Base-by-base conservation (phyloP, 1,284 basidiomycete species). In the Ustilago lituana region DNA sequence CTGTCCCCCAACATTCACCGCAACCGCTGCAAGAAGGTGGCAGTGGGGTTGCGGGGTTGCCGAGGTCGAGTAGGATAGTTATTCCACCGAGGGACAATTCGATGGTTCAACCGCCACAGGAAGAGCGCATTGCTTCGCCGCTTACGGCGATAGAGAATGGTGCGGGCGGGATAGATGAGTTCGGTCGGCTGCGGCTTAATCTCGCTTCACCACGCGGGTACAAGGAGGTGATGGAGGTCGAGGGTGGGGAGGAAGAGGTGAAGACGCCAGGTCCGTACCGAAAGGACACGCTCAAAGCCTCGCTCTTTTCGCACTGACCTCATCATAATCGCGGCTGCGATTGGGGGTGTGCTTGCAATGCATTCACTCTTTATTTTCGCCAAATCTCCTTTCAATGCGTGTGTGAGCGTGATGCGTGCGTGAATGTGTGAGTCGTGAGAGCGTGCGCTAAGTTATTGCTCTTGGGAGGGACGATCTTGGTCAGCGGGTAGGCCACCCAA, bases 71-170 rank as follows among this genome's bases (percentile, higher is more conserved):
- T 24, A 38, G 60, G 9, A 60, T 63, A 56, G 39, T 63, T 12
- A 69, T 69, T 12, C 66, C 66, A 14, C 56, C 52, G 2, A 44
- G 66, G 12, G 60, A 69, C 15, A 32, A 50, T 5, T 63, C 60
- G 0, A 69, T 63, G 31, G 15, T 56, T 5, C 48, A 54, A 24
- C 35, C 29, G n/a, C n/a, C n/a, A n/a, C n/a, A n/a, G n/a, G n/a
- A n/a, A n/a, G n/a, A n/a, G n/a, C 49, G 23, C 19, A 20, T 9
- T 20, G n/a, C 1, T 9, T 38, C 52, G 5, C 27, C 51, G 5
- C 14, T 19, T 4, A 31, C 36, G 4, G 38, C 31, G 23, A 36
- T 27, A 3, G 20, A 44, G 20, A 39, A n/a, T 15, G 38, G 38
- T 15, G 10, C 9, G 27, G 17, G 19, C 19, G 26, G 17, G 2